Evolutionary conservation across 768 basidiomycete species (phyloP), one percentile per base, ranked within the genome.

Genomic region (Calocybe cyanea): DNA sequence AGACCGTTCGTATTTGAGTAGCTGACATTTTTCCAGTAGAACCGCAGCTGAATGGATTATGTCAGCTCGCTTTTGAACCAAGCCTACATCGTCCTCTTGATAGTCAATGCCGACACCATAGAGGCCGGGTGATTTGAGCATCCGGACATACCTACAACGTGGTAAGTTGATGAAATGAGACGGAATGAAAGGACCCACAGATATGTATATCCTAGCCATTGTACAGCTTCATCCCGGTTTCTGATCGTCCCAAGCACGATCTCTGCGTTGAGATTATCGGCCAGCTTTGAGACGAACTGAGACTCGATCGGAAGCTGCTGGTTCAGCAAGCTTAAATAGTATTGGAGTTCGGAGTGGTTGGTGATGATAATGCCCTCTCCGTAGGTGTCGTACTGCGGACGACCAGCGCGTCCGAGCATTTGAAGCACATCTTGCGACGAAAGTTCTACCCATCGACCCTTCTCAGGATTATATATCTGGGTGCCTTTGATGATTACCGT

Each of bases 401-500:
- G 82, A 59, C 96, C 96, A 2, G 96, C 96, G 56, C 94, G 85
- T 38, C 96, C 96, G 2, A 98, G 83, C 96, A 99, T 98, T 67
- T 99, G 96, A 4, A 99, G 71, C 0, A 98, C 93, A 60, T 98
- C 96, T 64, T 98, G 96, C 0, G 86, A 83, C 1, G 91, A 94
- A 5, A 98, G 69, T 63, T 98, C 96, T 3, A 89, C 87, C 96
- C 96, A 99, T 3, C 89, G 83, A 15, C 96, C 96, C 67, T 98
- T 96, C 67, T 96, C 94, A 0, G 96, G 96, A 64, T 96, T 97
- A 68, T 98, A 99, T 50, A 98, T 94, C 68, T 98, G 94, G 0
- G 96, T 98, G n/a, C 96, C 96, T 63, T 98, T 99, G 75, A 99
- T 97, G 70, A 98, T 92, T 67, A 97, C 95, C 7, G 92, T 87